A percentile compares a stretch with the other conserved stretches of the same genome.
These are phyloP conservation scores for Leucosporidium yakuticum DNA, from an alignment of 768 basidiomycete species.

Conservation along the genomic window DNA sequence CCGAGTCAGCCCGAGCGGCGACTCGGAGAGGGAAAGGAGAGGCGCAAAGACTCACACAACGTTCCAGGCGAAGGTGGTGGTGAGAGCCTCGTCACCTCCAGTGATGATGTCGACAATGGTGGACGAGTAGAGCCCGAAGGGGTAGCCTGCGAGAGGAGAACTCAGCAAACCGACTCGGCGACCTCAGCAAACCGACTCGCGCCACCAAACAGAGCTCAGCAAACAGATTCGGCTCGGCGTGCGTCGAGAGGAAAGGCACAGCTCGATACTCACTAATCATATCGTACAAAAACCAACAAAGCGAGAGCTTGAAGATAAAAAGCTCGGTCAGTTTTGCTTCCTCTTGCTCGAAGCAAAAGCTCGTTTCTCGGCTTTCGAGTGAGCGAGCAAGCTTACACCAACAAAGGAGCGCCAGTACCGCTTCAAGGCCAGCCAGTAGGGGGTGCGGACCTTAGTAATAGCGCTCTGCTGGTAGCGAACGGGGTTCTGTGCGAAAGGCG, in stretches of 20 bases:
- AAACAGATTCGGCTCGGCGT: too few relatives aligned
- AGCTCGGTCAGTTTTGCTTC: too few relatives aligned
- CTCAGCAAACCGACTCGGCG: too few relatives aligned
- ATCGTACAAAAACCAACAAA: constrained; percentile 37
- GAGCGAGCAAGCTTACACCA: constrained; percentile 43
- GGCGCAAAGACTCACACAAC: constrained; percentile 55
- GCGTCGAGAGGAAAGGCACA: constrained; percentile 71
- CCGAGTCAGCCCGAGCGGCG: constrained; percentile 46
- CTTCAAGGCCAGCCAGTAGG: constrained; percentile 55
- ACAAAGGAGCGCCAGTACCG: constrained; percentile 71
- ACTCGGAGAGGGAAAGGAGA: constrained; percentile 53
- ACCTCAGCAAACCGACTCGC: too few relatives aligned
- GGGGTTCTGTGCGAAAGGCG: constrained; percentile 1
- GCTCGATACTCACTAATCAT: constrained; percentile 9
- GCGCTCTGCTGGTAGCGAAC: constrained; percentile 6
- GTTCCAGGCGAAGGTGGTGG: constrained; percentile 47
- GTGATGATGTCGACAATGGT: constrained; percentile 32
- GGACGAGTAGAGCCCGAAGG: background rate
- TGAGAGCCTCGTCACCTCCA: constrained; percentile 11
- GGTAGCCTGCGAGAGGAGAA: background rate
- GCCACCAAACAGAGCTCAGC: too few relatives aligned
- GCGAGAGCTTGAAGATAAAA: background rate
- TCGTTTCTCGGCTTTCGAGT: constrained; percentile 63
- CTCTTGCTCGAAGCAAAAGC: constrained; percentile 57
- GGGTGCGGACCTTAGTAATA: background rate